phyloP scores from a whole-genome alignment of 2,329 filamentous ascomycete genomes.

The Aspergillus costaricaensis region DNA sequence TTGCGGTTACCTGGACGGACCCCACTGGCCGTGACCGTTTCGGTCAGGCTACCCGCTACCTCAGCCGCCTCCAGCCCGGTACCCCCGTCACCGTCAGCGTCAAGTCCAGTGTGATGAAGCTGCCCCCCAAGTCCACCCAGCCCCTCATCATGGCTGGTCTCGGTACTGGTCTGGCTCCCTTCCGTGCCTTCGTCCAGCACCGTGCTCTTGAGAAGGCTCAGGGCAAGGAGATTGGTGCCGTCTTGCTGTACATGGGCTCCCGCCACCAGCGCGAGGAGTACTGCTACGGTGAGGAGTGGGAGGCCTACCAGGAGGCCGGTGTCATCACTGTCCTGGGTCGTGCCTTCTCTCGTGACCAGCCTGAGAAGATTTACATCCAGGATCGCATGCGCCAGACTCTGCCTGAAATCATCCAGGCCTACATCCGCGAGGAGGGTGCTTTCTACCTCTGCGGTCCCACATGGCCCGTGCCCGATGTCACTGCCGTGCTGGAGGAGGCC shows the following conservation, averaged over 20 bases:
- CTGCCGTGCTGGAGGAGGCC: conserved; percentile 88
- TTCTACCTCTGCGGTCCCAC: conserved; percentile 99
- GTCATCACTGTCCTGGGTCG: conserved; percentile 92
- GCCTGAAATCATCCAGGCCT: conserved; percentile 78
- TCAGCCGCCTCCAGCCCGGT: conserved; percentile 74
- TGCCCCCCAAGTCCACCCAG: conserved; percentile 82
- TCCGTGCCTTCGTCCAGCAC: conserved; percentile 98
- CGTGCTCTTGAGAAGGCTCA: conserved; percentile 97
- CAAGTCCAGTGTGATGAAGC: conserved; percentile 98
- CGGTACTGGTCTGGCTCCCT: conserved; percentile 97
- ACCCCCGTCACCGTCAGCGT: conserved; percentile 85
- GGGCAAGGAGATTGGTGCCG: conserved; percentile 89
- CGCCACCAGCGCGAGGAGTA: conserved; percentile 98
- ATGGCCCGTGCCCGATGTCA: conserved; percentile 97
- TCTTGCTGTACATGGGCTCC: conserved; percentile 93
- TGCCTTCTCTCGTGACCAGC: conserved; percentile 95
- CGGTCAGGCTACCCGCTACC: conserved; percentile 90
- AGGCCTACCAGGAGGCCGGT: conserved; percentile 92
- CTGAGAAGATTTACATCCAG: conserved; percentile 99
- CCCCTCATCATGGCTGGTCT: conserved; percentile 99
- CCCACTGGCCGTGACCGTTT: conserved; percentile 82
- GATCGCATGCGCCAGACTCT: conserved; percentile 93
- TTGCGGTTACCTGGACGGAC: conserved; percentile 95
- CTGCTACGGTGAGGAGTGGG: conserved; percentile 98
- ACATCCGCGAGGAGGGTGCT: conserved; percentile 81